Evolutionary conservation across 1,284 basidiomycete species (phyloP).

Genomic region (Paramarasmius palmivorus): DNA sequence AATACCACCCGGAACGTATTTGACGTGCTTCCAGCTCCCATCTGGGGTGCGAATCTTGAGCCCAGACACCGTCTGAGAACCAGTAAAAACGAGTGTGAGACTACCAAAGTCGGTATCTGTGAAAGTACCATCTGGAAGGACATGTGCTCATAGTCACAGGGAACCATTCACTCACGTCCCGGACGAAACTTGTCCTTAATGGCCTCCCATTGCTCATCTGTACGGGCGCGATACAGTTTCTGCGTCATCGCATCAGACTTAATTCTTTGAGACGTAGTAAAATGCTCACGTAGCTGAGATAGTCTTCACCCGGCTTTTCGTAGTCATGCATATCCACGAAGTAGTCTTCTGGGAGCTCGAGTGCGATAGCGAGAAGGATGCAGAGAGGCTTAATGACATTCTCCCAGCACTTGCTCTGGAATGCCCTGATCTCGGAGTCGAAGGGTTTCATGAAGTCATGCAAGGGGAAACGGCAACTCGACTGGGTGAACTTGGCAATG

Average conservation of each 20-base stretch:
- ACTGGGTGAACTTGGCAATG: too few relatives aligned
- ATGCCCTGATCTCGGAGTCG: too few relatives aligned
- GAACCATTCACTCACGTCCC: not conserved
- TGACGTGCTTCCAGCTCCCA: not conserved
- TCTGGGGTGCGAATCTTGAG: too few relatives aligned
- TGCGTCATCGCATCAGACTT: not conserved
- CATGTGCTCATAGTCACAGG: too few relatives aligned
- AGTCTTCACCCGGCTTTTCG: slow-evolving; percentile 41
- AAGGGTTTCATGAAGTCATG: too few relatives aligned
- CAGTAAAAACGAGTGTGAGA: slow-evolving; percentile 3
- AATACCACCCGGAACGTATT: not conserved
- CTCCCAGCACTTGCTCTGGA: too few relatives aligned
- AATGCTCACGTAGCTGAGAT: slow-evolving; percentile 30
- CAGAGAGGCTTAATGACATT: not conserved
- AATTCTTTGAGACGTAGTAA: too few relatives aligned
- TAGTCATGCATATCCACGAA: slow-evolving; percentile 53
- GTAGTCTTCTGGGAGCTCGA: slow-evolving; percentile 59
- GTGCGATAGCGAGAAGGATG: slow-evolving; percentile 38
- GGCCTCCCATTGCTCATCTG: not conserved
- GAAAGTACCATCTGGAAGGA: too few relatives aligned
- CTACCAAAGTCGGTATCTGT: not conserved
- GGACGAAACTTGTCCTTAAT: slow-evolving; percentile 4
- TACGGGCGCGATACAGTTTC: slow-evolving; percentile 1
- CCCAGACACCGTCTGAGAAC: not conserved
- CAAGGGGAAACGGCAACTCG: too few relatives aligned